Evolutionary conservation across 768 basidiomycete species (phyloP).

Genomic region (Tremella fuciformis): DNA sequence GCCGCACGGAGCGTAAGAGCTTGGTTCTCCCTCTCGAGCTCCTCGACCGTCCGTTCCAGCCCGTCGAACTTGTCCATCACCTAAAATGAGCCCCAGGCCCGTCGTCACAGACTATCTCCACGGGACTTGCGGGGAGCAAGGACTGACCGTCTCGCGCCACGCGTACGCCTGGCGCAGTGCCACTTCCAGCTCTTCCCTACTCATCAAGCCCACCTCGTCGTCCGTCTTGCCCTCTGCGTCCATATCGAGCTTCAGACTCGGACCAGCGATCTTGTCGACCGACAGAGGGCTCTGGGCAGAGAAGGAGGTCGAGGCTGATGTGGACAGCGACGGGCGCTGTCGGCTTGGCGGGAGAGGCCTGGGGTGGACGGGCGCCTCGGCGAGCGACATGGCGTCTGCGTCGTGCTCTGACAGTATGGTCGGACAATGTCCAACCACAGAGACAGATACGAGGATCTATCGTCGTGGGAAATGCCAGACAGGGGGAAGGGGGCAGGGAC

Average conservation of each 20-base stretch:
- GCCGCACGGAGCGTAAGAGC: slow-evolving; percentile 17
- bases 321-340: slow-evolving; percentile 20
- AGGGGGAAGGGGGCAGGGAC: no score
- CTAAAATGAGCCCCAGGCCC: slow-evolving; percentile 9
- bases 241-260: no score
- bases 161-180: slow-evolving; percentile 34
- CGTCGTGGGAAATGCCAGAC: no score
- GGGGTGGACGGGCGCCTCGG: slow-evolving; percentile 4
- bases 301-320: slow-evolving; percentile 7
- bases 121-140: no score
- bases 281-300: background rate
- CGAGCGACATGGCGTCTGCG: slow-evolving; percentile 1
- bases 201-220: background rate
- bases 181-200: slow-evolving; percentile 12
- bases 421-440: background rate
- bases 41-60: slow-evolving; percentile 8
- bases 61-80: slow-evolving; percentile 11
- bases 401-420: background rate
- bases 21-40: slow-evolving; percentile 13
- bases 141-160: slow-evolving; percentile 11
- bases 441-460: no score
- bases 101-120: no score
- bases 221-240: no score
- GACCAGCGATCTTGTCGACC: no score
- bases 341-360: slow-evolving; percentile 26